Conservation (phyloP, 148 eudicot genomes). For the Vaccinium corymbosum region DNA sequence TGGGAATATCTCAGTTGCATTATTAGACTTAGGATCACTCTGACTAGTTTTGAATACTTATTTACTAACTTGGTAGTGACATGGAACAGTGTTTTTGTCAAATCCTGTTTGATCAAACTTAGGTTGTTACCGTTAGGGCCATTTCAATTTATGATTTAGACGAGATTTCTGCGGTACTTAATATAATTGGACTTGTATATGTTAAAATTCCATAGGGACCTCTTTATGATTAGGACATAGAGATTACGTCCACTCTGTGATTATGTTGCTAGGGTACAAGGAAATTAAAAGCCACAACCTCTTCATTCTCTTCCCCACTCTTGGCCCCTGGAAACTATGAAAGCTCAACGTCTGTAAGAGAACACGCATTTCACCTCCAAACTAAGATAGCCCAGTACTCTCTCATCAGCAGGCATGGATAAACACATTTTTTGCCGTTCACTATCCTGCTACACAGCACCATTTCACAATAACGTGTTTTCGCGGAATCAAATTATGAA, state of each 20-base stretch:
- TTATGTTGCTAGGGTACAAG: neutral
- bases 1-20: neutral
- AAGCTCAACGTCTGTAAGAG: neutral
- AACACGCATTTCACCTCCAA: neutral
- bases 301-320: neutral
- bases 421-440: neutral
- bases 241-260: neutral
- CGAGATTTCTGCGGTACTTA: neutral
- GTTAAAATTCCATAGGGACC: neutral
- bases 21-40: slow-evolving; percentile 7
- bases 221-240: neutral
- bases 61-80: neutral
- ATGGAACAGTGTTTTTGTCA: neutral
- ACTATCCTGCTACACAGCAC: neutral
- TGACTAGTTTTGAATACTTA: neutral
- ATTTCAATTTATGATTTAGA: neutral
- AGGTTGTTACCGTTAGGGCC: neutral
- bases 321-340: neutral
- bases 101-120: neutral
- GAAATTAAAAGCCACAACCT: neutral
- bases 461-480: neutral
- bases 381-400: neutral
- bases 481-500: neutral
- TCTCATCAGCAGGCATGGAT: neutral
- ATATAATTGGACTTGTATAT: neutral